Conservation (phyloP, 1,284 basidiomycete genomes). For the Puccinia brachypodii region DNA sequence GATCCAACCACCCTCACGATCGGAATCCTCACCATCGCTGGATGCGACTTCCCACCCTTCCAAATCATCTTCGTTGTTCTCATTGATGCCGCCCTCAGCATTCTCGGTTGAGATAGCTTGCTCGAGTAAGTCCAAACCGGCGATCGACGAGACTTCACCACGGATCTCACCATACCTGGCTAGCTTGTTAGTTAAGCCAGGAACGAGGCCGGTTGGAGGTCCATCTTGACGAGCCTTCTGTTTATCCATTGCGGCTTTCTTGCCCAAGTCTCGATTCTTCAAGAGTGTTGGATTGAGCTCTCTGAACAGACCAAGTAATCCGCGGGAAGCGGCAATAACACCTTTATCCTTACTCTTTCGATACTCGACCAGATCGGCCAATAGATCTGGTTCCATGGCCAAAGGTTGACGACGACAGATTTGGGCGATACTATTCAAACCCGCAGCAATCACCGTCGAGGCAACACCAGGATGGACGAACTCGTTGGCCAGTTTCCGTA, state of each 20-base stretch:
- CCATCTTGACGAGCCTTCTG: conserved; percentile 37
- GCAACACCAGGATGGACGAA: conserved; percentile 94
- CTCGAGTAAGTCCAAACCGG: conserved; percentile 81
- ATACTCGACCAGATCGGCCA: conserved; percentile 91
- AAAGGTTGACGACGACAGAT: conserved; percentile 90
- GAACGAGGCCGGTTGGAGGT: conserved; percentile 14
- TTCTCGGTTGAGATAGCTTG: conserved; percentile 74
- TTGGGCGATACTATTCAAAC: conserved; percentile 90
- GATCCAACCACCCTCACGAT: conserved; percentile 72
- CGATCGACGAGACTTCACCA: conserved; percentile 73
- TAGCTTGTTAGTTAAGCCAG: conserved; percentile 44
- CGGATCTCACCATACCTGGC: conserved; percentile 61
- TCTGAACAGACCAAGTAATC: conserved; percentile 85
- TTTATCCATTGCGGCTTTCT: conserved; percentile 50
- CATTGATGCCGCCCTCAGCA: conserved; percentile 69
- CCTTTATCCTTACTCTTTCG: conserved; percentile 92
- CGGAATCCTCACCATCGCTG: conserved; percentile 60
- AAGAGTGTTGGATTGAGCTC: conserved; percentile 94
- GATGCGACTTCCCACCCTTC: conserved; percentile 84
- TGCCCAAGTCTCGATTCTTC: conserved; percentile 76
- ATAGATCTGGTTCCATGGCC: conserved; percentile 86
- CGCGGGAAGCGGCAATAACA: conserved; percentile 81
- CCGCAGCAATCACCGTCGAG: conserved; percentile 90
- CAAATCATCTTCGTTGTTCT: conserved; percentile 66
- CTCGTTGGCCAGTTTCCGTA: conserved; percentile 88